Evolutionary conservation across 1,284 basidiomycete species (phyloP).

Genomic region (Testicularia cyperi): DNA sequence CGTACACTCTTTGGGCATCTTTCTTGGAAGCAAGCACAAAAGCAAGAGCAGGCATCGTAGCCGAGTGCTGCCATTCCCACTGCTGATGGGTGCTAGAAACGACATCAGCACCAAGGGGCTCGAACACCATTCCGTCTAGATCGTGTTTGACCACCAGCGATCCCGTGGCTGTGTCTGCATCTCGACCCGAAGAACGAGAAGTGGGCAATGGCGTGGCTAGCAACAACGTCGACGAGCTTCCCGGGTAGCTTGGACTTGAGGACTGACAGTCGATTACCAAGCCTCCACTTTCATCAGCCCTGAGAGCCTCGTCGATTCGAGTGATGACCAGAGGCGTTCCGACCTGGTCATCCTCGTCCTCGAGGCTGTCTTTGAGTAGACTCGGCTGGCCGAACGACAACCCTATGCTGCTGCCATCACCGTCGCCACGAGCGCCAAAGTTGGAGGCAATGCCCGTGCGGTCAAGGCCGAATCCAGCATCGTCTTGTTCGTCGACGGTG

Average conservation of each 20-base stretch:
- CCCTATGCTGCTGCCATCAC: conserved; percentile 54
- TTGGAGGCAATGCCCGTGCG: conserved; percentile 5
- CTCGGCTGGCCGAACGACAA: conserved; percentile 63
- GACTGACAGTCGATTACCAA: background rate
- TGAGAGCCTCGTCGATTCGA: conserved; percentile 43
- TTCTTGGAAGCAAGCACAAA: conserved; percentile 90
- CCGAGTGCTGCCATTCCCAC: conserved; percentile 70
- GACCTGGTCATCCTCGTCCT: conserved; percentile 62
- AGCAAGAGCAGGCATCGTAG: conserved; percentile 81
- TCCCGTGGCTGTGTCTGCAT: background rate
- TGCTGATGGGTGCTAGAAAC: no score
- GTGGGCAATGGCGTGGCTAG: conserved; percentile 4
- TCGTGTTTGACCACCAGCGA: conserved; percentile 72
- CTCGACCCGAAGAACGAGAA: background rate
- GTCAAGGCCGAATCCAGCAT: conserved; percentile 61
- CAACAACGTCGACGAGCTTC: background rate
- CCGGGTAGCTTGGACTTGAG: background rate
- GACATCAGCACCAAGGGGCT: conserved; percentile 53
- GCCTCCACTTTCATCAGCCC: background rate
- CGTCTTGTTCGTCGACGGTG: conserved; percentile 68
- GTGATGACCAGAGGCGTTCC: conserved; percentile 69
- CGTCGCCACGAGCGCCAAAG: background rate
- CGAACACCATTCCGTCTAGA: conserved; percentile 78
- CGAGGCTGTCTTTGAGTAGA: conserved; percentile 69
- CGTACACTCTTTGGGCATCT: conserved; percentile 49